Evolutionary conservation across 257 asterid genomes (phyloP).

Genomic region (Nicotiana undulata): DNA sequence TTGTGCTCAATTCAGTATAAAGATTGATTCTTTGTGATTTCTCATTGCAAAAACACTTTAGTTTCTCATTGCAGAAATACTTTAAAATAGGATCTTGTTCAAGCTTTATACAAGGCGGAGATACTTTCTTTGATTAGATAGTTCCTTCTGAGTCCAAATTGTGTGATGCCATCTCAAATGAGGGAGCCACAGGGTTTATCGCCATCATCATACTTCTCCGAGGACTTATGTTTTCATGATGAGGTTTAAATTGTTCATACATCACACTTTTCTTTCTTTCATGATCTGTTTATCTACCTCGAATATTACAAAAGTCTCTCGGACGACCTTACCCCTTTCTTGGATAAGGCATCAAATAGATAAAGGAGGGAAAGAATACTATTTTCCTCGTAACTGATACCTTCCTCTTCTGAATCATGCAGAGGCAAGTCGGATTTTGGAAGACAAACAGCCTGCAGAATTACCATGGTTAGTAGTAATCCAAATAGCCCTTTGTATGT

Average conservation of each 20-base stretch:
- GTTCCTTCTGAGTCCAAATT: conserved; percentile 20
- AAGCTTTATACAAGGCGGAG: conserved; percentile 11
- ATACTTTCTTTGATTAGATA: background rate
- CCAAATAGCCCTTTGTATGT: background rate
- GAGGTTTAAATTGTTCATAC: conserved; percentile 39
- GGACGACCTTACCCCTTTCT: background rate
- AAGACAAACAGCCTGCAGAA: conserved; percentile 50
- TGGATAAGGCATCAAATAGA: background rate
- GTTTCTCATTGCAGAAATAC: conserved; percentile 30
- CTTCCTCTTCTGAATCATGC: conserved; percentile 27
- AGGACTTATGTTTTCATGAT: conserved; percentile 47
- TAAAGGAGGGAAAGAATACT: background rate
- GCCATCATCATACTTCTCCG: conserved; percentile 68
- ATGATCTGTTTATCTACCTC: background rate
- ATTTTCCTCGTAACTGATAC: conserved; percentile 18
- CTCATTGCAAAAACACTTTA: conserved; percentile 31
- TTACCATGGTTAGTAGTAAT: conserved; percentile 51
- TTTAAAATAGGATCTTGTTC: conserved; percentile 25
- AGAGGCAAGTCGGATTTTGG: conserved; percentile 68
- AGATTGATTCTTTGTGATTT: conserved; percentile 1
- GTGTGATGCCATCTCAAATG: conserved; percentile 36
- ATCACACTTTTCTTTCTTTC: background rate
- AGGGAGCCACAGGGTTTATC: conserved; percentile 57
- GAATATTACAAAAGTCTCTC: background rate
- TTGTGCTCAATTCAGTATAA: conserved; percentile 3